Evolutionary conservation across 805 yeast genomes (phyloP).

Genomic region (Monosporozyma siamensis): DNA sequence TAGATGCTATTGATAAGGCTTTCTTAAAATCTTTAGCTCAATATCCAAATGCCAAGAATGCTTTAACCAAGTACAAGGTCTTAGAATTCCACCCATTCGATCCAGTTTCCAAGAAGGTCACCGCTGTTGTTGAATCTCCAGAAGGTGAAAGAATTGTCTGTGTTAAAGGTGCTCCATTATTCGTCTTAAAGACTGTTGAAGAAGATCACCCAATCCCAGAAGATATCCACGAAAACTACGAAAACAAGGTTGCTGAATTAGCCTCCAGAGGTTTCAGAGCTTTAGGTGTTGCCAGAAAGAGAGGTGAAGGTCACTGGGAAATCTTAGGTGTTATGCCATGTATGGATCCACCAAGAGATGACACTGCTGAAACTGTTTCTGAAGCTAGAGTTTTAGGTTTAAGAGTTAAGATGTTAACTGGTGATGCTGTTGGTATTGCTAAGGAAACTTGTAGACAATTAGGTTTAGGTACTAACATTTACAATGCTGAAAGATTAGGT

Average conservation of each 20-base stretch:
- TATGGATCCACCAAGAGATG: slow-evolving; percentile 98
- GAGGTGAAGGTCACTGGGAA: slow-evolving; percentile 98
- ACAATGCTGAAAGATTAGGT: slow-evolving; percentile 95
- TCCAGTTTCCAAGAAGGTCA: slow-evolving; percentile 95
- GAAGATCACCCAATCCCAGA: slow-evolving; percentile 95
- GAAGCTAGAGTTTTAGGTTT: slow-evolving; percentile 89
- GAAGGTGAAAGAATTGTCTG: slow-evolving; percentile 90
- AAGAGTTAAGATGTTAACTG: slow-evolving; percentile 95
- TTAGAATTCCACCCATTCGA: slow-evolving; percentile 95
- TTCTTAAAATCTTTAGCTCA: slow-evolving; percentile 80
- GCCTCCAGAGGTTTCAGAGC: slow-evolving; percentile 98
- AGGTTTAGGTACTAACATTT: slow-evolving; percentile 92
- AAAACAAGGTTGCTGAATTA: slow-evolving; percentile 94
- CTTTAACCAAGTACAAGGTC: slow-evolving; percentile 89
- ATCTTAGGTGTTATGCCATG: slow-evolving; percentile 97
- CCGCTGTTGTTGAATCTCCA: slow-evolving; percentile 91
- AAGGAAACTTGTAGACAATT: slow-evolving; percentile 97
- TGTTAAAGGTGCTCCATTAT: slow-evolving; percentile 97
- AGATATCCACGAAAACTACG: slow-evolving; percentile 87
- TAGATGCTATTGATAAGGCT: slow-evolving; percentile 95
- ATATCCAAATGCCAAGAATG: slow-evolving; percentile 89
- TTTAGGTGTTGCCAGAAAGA: slow-evolving; percentile 96
- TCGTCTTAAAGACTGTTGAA: slow-evolving; percentile 92
- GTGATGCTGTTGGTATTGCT: slow-evolving; percentile 99
- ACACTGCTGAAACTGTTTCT: slow-evolving; percentile 86